Conservation (phyloP, 306 rosid species). For the Coriaria nepalensis region DNA sequence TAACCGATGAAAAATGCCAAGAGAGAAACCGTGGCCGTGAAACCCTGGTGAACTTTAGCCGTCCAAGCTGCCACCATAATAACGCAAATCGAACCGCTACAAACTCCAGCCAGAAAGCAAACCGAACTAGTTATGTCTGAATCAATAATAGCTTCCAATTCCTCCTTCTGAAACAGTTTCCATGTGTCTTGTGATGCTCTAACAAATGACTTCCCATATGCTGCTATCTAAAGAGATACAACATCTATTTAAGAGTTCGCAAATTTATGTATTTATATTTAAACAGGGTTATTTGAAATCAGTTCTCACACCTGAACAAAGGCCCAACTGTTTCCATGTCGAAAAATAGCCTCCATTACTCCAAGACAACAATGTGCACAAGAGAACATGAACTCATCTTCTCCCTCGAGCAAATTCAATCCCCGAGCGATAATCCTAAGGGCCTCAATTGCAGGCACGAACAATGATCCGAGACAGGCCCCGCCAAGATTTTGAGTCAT, state of each 20-base stretch:
- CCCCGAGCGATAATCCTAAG: background rate
- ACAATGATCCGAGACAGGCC: background rate
- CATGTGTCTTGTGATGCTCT: conserved; percentile 80
- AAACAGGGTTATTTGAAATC: background rate
- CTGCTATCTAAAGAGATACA: conserved; percentile 53
- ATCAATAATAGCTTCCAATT: conserved; percentile 54
- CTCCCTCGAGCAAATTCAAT: conserved; percentile 43
- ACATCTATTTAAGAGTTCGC: background rate
- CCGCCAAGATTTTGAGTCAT: background rate
- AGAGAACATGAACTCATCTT: conserved; percentile 37
- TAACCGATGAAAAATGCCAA: conserved; percentile 79
- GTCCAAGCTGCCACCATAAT: conserved; percentile 90
- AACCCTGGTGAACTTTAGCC: conserved; percentile 36
- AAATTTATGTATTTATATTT: no score
- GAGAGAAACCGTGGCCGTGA: conserved; percentile 66
- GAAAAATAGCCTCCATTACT: conserved; percentile 71
- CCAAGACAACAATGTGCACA: background rate
- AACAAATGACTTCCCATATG: conserved; percentile 74
- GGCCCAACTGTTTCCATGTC: conserved; percentile 42
- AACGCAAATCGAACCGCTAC: conserved; percentile 84
- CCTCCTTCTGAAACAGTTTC: conserved; percentile 54
- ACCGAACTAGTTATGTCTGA: conserved; percentile 86
- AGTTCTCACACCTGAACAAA: background rate
- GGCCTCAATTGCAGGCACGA: background rate
- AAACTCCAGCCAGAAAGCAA: conserved; percentile 85